Evolutionary conservation across 2,329 filamentous ascomycete species (phyloP), one percentile per base, ranked within the genome.

Genomic region (Neoscytalidium dimidiatum): DNA sequence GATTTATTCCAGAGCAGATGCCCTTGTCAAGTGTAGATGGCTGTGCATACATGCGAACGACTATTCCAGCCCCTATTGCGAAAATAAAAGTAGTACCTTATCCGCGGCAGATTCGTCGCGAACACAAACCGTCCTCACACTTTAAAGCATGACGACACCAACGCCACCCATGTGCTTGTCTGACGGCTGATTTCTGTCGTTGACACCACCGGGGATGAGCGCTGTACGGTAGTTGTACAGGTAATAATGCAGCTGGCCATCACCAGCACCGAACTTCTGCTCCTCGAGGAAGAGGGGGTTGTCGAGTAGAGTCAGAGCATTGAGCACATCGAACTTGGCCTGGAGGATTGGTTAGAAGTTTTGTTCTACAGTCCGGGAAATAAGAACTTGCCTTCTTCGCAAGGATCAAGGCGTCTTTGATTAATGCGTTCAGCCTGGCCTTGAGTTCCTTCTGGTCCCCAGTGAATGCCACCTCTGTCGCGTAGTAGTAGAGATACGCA

Each of bases 401-500:
- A 61, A 96, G 82, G 71, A 97, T 91, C 63, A 99, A 83, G 0
- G 92, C 91, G 76, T 99, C 95, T 71, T 90, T 88, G 66, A 96
- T 86, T 68, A 99, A 83, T 49, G 84, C 80, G 76, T 96, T 94
- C 68, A 99, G 85, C 28, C 94, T 88, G n/a, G 84, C 81, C 80
- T 94, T 94, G 70, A 96, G 84, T 31, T 87, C 86, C 17, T 79
- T 79, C 67, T 84, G 81, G 9, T 44, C 53, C 8, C 63, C 63
- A 1, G 46, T 48, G 6, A 60, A 65, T 3, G 63, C 63, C 11
- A 38, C 48, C 52, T 61, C 63, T 13, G 63, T 91, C 65, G 92
- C 95, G 76, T 99, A 99, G 84, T 99, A 99, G 82, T 94, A 99
- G 64, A 98, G 86, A 79, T 99, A 99, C 31, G 95, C 95, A 3